Evolutionary conservation across 306 rosid species (phyloP).

Genomic region (Glycine tomentella): DNA sequence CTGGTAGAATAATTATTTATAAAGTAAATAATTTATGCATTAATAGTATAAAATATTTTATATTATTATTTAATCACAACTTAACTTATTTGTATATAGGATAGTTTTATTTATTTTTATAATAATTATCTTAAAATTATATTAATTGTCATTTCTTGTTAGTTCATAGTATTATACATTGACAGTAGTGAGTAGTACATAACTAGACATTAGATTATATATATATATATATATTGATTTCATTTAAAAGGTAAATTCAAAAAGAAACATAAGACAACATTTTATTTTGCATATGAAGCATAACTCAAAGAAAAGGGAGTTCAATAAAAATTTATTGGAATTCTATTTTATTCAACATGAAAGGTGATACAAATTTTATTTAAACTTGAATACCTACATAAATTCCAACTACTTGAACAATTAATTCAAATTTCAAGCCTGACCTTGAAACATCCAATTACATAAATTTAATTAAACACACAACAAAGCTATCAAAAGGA

Average conservation of each 20-base stretch:
- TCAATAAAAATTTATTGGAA: neutral
- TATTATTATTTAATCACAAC: too few species aligned
- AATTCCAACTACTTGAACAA: neutral
- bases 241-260: neutral
- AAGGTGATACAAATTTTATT: neutral
- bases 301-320: neutral
- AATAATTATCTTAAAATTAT: too few species aligned
- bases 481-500: constrained; percentile 23
- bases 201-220: too few species aligned
- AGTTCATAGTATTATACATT: too few species aligned
- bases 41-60: too few species aligned
- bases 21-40: too few species aligned
- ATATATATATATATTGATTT: too few species aligned
- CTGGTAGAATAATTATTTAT: too few species aligned
- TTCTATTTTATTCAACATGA: neutral
- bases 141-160: too few species aligned
- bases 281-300: neutral
- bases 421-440: constrained; percentile 16
- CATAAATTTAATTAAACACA: constrained; percentile 34
- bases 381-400: neutral
- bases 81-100: too few species aligned
- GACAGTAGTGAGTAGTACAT: too few species aligned
- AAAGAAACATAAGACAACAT: neutral
- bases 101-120: too few species aligned
- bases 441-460: constrained; percentile 11